A percentile compares a stretch with the other conserved stretches of the same genome.
Evolutionary conservation across 2,329 filamentous ascomycete species (phyloP).

Genomic region (Colletotrichum sp.): DNA sequence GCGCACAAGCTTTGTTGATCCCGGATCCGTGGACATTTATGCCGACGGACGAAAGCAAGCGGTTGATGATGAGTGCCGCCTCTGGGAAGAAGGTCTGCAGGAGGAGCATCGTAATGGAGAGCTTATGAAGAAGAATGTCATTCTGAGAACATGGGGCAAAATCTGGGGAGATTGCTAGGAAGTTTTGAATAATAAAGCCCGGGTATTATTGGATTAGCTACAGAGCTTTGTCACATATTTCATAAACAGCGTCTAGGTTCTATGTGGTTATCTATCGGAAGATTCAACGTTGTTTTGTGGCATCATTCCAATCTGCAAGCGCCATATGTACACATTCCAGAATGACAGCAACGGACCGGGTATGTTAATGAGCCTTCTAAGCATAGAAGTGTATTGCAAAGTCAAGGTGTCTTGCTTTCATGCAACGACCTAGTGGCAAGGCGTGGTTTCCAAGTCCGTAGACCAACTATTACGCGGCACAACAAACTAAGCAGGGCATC

Average conservation of each 20-base stretch:
- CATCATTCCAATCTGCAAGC: not conserved
- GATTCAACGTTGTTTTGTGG: not conserved
- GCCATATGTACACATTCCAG: not conserved
- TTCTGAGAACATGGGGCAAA: slow-evolving; percentile 40
- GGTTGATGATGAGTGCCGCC: slow-evolving; percentile 60
- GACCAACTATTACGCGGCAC: not conserved
- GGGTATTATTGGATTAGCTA: not conserved
- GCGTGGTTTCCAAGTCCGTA: not conserved
- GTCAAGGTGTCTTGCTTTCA: not conserved
- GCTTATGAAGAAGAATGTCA: slow-evolving; percentile 38
- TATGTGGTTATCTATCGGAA: too few species aligned
- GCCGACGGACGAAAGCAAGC: slow-evolving; percentile 62
- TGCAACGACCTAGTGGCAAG: not conserved
- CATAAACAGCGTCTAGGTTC: too few species aligned
- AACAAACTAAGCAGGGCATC: not conserved
- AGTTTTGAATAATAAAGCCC: accelerated
- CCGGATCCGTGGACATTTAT: slow-evolving; percentile 64
- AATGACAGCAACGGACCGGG: not conserved
- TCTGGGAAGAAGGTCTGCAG: slow-evolving; percentile 49
- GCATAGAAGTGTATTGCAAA: not conserved
- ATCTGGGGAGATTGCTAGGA: slow-evolving; percentile 32
- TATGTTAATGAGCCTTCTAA: not conserved
- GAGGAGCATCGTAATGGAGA: slow-evolving; percentile 46
- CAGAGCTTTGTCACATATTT: not conserved
- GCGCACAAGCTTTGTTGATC: slow-evolving; percentile 60